phyloP scores from a whole-genome alignment of 2,329 filamentous ascomycete genomes.

The Simplicillium aogashimaense region DNA sequence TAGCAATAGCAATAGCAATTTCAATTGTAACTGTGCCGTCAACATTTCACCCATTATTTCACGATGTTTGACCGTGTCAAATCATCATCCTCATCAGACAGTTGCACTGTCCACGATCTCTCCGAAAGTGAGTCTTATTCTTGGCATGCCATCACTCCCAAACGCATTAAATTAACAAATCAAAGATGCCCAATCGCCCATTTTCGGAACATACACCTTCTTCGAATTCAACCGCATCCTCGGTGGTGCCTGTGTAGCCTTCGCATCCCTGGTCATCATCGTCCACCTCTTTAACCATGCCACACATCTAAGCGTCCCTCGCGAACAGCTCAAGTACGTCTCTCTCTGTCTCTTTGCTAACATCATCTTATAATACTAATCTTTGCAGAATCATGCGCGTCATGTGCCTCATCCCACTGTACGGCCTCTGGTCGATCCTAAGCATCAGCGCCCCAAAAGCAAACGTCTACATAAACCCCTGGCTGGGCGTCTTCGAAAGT shows the following conservation, averaged over 20 bases:
- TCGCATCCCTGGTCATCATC: conserved; percentile 18
- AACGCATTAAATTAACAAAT: too few species aligned
- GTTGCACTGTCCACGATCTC: too few species aligned
- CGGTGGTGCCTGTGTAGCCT: conserved; percentile 21
- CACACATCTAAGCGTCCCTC: conserved; percentile 27
- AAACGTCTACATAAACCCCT: conserved; percentile 27
- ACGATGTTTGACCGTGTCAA: too few species aligned
- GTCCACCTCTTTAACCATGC: conserved; percentile 22
- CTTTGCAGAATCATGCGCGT: conserved; percentile 27
- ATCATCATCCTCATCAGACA: too few species aligned
- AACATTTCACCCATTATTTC: too few species aligned
- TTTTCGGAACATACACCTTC: conserved; percentile 3
- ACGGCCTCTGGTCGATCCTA: conserved; percentile 27
- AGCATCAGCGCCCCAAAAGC: conserved; percentile 23
- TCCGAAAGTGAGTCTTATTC: too few species aligned
- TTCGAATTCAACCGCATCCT: conserved; percentile 23
- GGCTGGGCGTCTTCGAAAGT: conserved; percentile 26
- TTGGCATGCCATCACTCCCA: too few species aligned
- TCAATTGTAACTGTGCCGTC: too few species aligned
- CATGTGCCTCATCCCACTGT: conserved; percentile 27
- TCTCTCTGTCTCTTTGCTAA: background rate
- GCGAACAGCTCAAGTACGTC: conserved; percentile 27
- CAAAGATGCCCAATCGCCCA: too few species aligned
- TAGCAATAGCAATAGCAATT: too few species aligned
- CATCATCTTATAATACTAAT: conserved; percentile 1